Base-by-base conservation (phyloP, 371 early-diverging fungal species). In the Coemansia sp. region DNA sequence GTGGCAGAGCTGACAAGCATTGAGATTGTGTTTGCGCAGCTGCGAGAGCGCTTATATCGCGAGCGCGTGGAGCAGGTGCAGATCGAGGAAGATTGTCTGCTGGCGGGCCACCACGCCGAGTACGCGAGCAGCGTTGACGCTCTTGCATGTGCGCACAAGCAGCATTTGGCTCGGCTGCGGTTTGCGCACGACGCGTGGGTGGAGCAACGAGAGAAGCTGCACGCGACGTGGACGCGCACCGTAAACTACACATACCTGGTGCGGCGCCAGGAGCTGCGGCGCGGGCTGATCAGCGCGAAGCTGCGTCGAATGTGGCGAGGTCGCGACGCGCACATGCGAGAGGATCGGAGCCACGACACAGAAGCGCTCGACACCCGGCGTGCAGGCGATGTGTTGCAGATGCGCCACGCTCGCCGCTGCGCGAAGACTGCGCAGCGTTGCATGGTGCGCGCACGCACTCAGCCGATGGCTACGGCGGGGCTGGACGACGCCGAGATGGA, bases 21-120 rank as follows among this genome's bases (percentile, higher is more conserved):
- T 39, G 78, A 78, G 61, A 66, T 78, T 23, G 78, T 66, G 64
- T 78, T 78, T 78, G 78, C 78, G 53, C 69, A 66, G 61, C 67
- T 78, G 56, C 78, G 78, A 58, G 78, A 78, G 62, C 69, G 78
- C 15, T 69, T 76, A 9, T 76, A 76, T 24, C 51, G 49, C 32
- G 76, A 76, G 65, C 65, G 76, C 7, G 40, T 76, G 41, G 65
- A 62, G 68, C 76, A 76, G 61, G 76, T 76, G 29, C 71, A 76
- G 46, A 65, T 76, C 26, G 76, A 76, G 44, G 72, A 76, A 24
- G 76, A 71, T 7, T 65, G 65, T 23, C 32, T 76, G 39, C 48
- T 65, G 4, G 48, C 76, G 2, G 76, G 76, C 19, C 76, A 63
- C 68, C 76, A 76, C 23, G 26, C 63, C 13, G 76, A 76, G 54